Evolutionary conservation across 2,329 filamentous ascomycete species (phyloP).

Genomic region (Colletotrichum echinochloae): DNA sequence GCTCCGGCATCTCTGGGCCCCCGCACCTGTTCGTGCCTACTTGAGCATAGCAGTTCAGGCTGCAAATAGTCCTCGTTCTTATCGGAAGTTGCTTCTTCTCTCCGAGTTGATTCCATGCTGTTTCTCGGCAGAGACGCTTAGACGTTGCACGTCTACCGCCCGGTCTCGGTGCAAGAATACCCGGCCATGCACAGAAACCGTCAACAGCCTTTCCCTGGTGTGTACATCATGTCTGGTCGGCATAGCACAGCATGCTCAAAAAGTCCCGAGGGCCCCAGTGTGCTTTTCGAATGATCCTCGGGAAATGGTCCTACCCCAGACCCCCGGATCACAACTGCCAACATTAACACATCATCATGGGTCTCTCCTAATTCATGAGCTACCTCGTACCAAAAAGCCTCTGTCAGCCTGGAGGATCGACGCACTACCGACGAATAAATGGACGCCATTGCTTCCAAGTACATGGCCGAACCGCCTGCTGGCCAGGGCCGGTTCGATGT

Average conservation of each 20-base stretch:
- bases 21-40: conserved; percentile 10
- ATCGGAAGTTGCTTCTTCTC: conserved; percentile 22
- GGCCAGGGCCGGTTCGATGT: conserved; percentile 33
- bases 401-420: not conserved
- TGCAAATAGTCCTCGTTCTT: not conserved
- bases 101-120: not conserved
- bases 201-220: not conserved
- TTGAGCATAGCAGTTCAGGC: not conserved
- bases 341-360: not conserved
- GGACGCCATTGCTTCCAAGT: conserved; percentile 17
- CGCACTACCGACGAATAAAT: conserved; percentile 10
- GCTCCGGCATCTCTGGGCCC: not conserved
- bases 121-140: not conserved
- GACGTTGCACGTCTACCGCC: not conserved
- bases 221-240: not conserved
- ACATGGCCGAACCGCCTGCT: conserved; percentile 30
- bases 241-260: conserved; percentile 5
- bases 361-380: not conserved
- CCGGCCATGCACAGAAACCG: not conserved
- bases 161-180: not conserved
- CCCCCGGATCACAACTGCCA: not conserved
- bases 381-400: not conserved
- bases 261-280: not conserved
- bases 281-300: not conserved
- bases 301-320: not conserved